Evolutionary conservation across 192 early-diverging fungal species (phyloP).

Genomic region (Podila clonocystis): DNA sequence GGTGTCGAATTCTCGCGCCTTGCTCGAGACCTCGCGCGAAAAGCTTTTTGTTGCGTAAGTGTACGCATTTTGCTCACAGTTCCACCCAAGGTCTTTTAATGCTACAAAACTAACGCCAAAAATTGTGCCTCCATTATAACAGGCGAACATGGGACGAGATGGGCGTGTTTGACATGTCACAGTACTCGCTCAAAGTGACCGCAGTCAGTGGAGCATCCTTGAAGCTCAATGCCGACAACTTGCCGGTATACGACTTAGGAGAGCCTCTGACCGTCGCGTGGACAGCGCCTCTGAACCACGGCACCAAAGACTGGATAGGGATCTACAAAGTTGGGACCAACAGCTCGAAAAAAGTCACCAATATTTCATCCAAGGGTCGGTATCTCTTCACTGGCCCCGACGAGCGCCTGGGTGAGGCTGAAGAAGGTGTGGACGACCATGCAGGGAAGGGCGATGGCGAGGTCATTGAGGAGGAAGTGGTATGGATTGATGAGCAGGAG

Average conservation of each 20-base stretch:
- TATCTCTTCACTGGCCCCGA: constrained; percentile 72
- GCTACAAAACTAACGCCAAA: too few relatives aligned
- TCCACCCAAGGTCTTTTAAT: not conserved
- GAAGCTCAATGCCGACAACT: not conserved
- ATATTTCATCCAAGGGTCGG: constrained; percentile 72
- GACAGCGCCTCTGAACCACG: constrained; percentile 75
- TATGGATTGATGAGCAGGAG: constrained; percentile 40
- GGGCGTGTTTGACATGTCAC: constrained; percentile 54
- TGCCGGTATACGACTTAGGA: constrained; percentile 71
- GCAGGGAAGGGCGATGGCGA: constrained; percentile 47
- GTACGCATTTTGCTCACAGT: not conserved
- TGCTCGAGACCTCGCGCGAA: constrained; percentile 53
- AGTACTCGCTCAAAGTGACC: constrained; percentile 46
- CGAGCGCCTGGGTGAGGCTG: constrained; percentile 51
- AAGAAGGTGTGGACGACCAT: constrained; percentile 60
- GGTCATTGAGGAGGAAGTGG: constrained; percentile 32
- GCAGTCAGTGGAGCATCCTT: not conserved
- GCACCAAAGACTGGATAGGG: constrained; percentile 91
- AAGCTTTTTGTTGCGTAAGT: constrained; percentile 50
- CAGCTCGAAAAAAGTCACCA: constrained; percentile 78
- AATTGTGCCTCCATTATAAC: too few relatives aligned
- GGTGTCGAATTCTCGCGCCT: constrained; percentile 50
- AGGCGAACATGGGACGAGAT: constrained; percentile 53
- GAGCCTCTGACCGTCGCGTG: constrained; percentile 78
- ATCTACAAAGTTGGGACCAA: constrained; percentile 87